A percentile compares a stretch with the other conserved stretches of the same genome.
phyloP scores from a whole-genome alignment of 2,329 filamentous ascomycete genomes.

The Seiridium cupressi region DNA sequence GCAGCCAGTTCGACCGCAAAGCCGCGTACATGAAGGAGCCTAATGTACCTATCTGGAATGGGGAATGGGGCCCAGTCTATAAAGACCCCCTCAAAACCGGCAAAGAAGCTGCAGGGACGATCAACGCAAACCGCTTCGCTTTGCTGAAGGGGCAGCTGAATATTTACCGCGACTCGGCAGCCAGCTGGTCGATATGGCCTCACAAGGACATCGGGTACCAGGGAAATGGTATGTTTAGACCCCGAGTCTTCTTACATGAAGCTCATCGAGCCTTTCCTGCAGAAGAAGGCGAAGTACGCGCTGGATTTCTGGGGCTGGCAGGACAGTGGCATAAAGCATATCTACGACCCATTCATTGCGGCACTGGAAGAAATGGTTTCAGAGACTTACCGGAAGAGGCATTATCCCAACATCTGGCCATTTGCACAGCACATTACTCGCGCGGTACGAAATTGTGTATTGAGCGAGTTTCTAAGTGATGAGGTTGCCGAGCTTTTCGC shows the following conservation, averaged over 20 bases:
- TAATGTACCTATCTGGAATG: constrained; percentile 45
- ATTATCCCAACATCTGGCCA: neutral
- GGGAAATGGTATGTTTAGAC: constrained; percentile 49
- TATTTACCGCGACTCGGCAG: constrained; percentile 35
- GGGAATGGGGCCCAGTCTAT: constrained; percentile 51
- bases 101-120: constrained; percentile 26
- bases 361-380: neutral
- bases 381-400: neutral
- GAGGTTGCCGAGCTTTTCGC: constrained; percentile 56
- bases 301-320: neutral
- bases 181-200: constrained; percentile 59
- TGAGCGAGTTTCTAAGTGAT: constrained; percentile 48
- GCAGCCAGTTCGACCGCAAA: constrained; percentile 38
- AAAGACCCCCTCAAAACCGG: constrained; percentile 35
- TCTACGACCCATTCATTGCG: neutral
- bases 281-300: constrained; percentile 45
- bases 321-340: neutral
- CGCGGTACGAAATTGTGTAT: constrained; percentile 2
- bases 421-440: neutral
- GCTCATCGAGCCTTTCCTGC: constrained; percentile 46
- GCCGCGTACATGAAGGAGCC: constrained; percentile 39
- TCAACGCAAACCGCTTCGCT: constrained; percentile 38
- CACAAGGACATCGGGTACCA: constrained; percentile 58
- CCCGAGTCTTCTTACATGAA: constrained; percentile 47
- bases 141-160: constrained; percentile 39